Conservation (phyloP, 371 early-diverging fungal genomes). For the Haplosporangium sp. region DNA sequence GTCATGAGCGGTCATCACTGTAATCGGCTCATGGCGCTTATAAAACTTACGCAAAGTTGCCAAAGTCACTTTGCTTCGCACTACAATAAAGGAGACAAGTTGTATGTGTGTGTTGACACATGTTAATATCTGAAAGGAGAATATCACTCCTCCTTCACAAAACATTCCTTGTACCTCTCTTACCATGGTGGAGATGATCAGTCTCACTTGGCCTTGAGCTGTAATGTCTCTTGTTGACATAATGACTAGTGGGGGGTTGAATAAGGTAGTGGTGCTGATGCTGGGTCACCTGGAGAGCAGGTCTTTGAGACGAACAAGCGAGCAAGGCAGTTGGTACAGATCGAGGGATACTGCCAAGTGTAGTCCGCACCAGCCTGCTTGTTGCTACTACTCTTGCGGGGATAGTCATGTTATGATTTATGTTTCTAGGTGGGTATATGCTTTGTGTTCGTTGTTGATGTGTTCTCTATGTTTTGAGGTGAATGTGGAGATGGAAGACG, state of each 20-base stretch:
- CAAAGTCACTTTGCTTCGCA: constrained; percentile 83
- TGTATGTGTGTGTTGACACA: no score
- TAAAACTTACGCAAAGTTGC: constrained; percentile 82
- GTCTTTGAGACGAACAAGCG: constrained; percentile 10
- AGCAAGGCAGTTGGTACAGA: background rate
- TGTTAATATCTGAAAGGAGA: background rate
- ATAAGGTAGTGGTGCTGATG: background rate
- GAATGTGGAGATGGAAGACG: no score
- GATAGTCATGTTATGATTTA: background rate
- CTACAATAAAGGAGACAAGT: constrained; percentile 30
- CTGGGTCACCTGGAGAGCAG: background rate
- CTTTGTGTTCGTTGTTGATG: no score
- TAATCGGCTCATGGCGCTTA: constrained; percentile 76
- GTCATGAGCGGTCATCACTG: constrained; percentile 89
- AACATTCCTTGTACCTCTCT: background rate
- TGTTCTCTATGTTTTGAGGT: no score
- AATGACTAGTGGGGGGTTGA: background rate
- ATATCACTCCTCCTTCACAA: constrained; percentile 15
- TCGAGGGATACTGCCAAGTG: background rate
- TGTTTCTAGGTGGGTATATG: no score
- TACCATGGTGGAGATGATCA: constrained; percentile 28
- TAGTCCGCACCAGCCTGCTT: no score
- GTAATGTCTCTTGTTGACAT: background rate
- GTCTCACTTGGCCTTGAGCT: constrained; percentile 19
- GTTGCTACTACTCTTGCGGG: background rate